A percentile compares a stretch with the other conserved stretches of the same genome.
phyloP scores from a whole-genome alignment of 2,329 filamentous ascomycete genomes.

The Sporothrix inflata region DNA sequence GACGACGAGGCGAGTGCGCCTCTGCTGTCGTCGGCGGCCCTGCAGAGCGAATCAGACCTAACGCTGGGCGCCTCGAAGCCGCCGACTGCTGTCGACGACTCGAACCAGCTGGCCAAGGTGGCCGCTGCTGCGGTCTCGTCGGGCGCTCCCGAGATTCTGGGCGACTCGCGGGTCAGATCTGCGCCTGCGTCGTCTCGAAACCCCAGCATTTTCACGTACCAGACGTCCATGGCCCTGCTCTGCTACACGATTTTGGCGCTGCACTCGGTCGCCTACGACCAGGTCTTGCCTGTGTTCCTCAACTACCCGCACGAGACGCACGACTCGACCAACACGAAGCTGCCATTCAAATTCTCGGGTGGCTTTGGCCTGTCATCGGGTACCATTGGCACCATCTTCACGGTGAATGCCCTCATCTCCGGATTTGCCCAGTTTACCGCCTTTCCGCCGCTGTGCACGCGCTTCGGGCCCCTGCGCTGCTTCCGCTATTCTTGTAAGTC shows the following conservation, averaged over 20 bases:
- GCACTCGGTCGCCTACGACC: conserved; percentile 83
- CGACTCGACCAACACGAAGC: conserved; percentile 58
- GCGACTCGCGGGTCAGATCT: neutral
- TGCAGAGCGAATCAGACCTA: conserved; percentile 36
- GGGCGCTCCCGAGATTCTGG: neutral
- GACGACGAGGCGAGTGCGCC: conserved; percentile 62
- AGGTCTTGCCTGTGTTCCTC: conserved; percentile 85
- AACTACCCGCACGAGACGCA: conserved; percentile 67
- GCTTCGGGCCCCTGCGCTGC: conserved; percentile 74
- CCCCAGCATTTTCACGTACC: conserved; percentile 39
- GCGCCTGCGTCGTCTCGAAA: neutral
- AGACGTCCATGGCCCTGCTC: conserved; percentile 53
- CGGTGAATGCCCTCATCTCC: conserved; percentile 76
- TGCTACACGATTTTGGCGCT: conserved; percentile 81
- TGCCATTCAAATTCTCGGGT: conserved; percentile 81
- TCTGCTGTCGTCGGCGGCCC: conserved; percentile 48
- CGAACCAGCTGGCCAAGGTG: conserved; percentile 24
- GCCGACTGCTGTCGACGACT: conserved; percentile 28
- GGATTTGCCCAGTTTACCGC: conserved; percentile 84
- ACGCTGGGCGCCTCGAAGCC: conserved; percentile 6
- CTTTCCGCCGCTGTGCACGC: conserved; percentile 75
- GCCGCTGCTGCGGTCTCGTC: neutral
- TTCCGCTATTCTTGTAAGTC: conserved; percentile 63
- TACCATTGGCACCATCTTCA: conserved; percentile 84
- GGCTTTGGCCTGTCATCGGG: conserved; percentile 76